Evolutionary conservation across 495 filamentous ascomycete species (phyloP).

Genomic region (Elaphomyces granulatus): DNA sequence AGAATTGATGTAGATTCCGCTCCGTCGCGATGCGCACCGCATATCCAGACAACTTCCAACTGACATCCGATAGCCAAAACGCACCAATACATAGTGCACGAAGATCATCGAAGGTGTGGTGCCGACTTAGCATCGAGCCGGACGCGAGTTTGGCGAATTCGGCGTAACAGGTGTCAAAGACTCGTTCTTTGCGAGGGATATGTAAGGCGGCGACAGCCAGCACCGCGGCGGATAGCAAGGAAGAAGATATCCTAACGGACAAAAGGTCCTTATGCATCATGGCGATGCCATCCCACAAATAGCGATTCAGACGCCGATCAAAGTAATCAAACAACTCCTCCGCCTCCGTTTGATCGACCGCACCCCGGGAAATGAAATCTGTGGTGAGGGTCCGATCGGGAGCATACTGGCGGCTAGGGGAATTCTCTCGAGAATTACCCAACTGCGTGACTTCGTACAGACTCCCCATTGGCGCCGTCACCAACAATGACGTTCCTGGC

Average conservation of each 20-base stretch:
- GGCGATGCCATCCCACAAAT: conserved; percentile 37
- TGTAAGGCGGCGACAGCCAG: conserved; percentile 40
- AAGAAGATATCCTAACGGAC: conserved; percentile 34
- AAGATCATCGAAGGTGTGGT: conserved; percentile 37
- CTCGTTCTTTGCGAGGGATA: conserved; percentile 31
- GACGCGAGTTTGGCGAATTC: conserved; percentile 39
- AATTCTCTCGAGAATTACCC: conserved; percentile 30
- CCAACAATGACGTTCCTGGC: conserved; percentile 27
- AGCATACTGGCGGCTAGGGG: conserved; percentile 20
- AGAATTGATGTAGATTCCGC: conserved; percentile 35
- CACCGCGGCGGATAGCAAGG: conserved; percentile 36
- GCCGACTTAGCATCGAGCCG: conserved; percentile 37
- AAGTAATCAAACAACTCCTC: conserved; percentile 36
- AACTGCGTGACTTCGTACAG: conserved; percentile 47
- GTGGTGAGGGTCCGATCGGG: conserved; percentile 28
- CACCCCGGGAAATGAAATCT: conserved; percentile 39
- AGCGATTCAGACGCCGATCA: conserved; percentile 38
- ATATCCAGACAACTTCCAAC: conserved; percentile 42
- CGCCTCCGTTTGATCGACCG: conserved; percentile 33
- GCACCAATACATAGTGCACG: conserved; percentile 38
- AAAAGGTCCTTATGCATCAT: conserved; percentile 30
- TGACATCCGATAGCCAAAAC: conserved; percentile 42
- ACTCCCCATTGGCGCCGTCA: conserved; percentile 44
- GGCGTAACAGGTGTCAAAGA: conserved; percentile 35
- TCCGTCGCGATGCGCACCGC: conserved; percentile 44